Evolutionary conservation across 1,139 yeast species (phyloP), one percentile per base, ranked within the genome.

Genomic region (Eremothecium gossypii): DNA sequence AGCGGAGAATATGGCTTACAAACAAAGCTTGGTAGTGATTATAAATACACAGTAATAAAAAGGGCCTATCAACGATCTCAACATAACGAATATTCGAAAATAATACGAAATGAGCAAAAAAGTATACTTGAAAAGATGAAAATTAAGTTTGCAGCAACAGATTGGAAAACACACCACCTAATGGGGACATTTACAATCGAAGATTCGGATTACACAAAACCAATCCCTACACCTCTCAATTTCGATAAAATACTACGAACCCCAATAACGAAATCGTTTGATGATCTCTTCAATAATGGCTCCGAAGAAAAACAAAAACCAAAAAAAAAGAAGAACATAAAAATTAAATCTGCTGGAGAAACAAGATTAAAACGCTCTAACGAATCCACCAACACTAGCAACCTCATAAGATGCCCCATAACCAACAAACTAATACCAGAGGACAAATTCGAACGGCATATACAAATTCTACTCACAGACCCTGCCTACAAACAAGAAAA

Each of bases 121-220:
- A 58, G 67, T 55, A 52, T 61, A 44, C 52, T 62, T 42, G 65
- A 65, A 46, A 49, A 65, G 41, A 71, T 72, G 41, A 63, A 68
- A 49, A 45, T 76, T 26, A 78, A 75, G 38, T 84, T 72, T 63
- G 89, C 93, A 0, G 75, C 82, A 27, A 80, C 86, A 23, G 89
- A 89, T 61, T 91, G 98, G 98, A 80, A 80, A 47, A 85, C 83
- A 48, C 87, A 87, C 56, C 67, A 71, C 1, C 68, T 86, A 12
- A 83, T 83, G 3, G 87, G 80, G 39, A 77, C 80, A 1, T 69
- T 86, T 9, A 76, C 73, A 41, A 82, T 87, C 53, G 77, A 76
- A 31, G 79, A 77, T 3, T 9, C 10, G 2, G 68, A 78, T 1
- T 95, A 85, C 58, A 69, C 71, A 43, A 64, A 83, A 43, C 61